Conservation (phyloP, 1,139 yeast species). For the Candida tetrigidarum region DNA sequence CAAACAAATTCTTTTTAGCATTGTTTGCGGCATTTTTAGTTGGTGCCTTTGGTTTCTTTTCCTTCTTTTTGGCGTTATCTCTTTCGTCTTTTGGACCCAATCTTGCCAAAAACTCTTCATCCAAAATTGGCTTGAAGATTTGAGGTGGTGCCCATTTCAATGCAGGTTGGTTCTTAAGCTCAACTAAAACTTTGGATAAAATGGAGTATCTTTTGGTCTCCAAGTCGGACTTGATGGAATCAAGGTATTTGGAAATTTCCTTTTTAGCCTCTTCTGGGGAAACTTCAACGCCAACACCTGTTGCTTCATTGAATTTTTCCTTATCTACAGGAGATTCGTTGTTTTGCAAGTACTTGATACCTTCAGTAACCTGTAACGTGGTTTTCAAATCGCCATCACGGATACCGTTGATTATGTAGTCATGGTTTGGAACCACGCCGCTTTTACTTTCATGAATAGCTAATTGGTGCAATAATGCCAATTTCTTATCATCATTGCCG, state of each 20-base stretch:
- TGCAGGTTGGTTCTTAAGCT: slow-evolving; percentile 69
- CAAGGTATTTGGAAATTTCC: slow-evolving; percentile 63
- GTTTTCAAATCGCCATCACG: slow-evolving; percentile 66
- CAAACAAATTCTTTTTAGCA: slow-evolving; percentile 22
- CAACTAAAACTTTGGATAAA: slow-evolving; percentile 78
- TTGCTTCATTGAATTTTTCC: slow-evolving; percentile 54
- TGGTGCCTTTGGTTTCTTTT: slow-evolving; percentile 54
- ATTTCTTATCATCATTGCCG: slow-evolving; percentile 49
- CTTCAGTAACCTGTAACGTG: slow-evolving; percentile 78
- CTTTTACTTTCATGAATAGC: slow-evolving; percentile 66
- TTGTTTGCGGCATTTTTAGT: slow-evolving; percentile 22
- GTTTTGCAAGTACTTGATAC: slow-evolving; percentile 67
- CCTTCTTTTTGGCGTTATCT: slow-evolving; percentile 82
- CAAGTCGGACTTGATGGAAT: slow-evolving; percentile 59
- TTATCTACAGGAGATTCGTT: slow-evolving; percentile 38
- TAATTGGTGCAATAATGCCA: slow-evolving; percentile 72
- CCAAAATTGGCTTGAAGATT: slow-evolving; percentile 84
- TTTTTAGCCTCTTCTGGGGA: slow-evolving; percentile 64
- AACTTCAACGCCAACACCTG: slow-evolving; percentile 85
- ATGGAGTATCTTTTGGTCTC: slow-evolving; percentile 73
- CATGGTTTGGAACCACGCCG: slow-evolving; percentile 44
- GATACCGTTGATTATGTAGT: slow-evolving; percentile 61
- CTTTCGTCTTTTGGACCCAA: slow-evolving; percentile 98
- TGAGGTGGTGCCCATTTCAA: slow-evolving; percentile 94
- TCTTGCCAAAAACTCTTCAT: slow-evolving; percentile 65